A percentile compares a stretch with the other conserved stretches of the same genome.
phyloP scores from a whole-genome alignment of 768 basidiomycete genomes.

The Galerina marginata region DNA sequence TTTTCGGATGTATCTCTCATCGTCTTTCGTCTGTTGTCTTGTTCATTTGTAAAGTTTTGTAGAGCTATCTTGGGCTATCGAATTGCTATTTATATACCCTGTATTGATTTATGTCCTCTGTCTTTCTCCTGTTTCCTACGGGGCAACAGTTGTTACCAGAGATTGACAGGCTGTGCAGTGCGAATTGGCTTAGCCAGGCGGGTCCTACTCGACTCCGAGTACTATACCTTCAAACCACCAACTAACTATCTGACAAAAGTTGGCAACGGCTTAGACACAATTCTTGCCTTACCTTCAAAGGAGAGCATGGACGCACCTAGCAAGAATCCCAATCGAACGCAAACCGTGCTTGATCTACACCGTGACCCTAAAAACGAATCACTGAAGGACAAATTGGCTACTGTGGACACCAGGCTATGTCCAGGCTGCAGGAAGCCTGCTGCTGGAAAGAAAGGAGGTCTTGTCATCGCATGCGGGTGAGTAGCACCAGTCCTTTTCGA shows the following conservation, averaged over 20 bases:
- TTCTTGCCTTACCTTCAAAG: neutral
- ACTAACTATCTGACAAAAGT: neutral
- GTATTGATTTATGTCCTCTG: too few species aligned
- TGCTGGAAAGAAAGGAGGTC: slow-evolving; percentile 20
- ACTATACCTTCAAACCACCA: neutral
- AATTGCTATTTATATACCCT: too few species aligned
- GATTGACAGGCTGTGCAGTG: neutral
- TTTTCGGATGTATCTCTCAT: neutral
- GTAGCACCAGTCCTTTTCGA: neutral
- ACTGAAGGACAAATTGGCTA: slow-evolving; percentile 1
- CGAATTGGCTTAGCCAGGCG: neutral
- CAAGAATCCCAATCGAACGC: slow-evolving; percentile 14
- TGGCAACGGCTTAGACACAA: neutral
- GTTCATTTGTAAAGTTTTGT: too few species aligned
- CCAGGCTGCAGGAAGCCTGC: slow-evolving; percentile 19
- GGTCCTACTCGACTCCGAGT: neutral
- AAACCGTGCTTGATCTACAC: slow-evolving; percentile 18
- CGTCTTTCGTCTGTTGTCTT: too few species aligned
- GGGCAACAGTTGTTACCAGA: too few species aligned
- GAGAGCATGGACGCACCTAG: neutral
- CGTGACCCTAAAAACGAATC: slow-evolving; percentile 1
- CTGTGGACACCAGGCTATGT: slow-evolving; percentile 7
- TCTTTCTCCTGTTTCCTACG: too few species aligned
- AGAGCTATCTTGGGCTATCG: too few species aligned
- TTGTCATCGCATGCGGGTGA: slow-evolving; percentile 22